These are phyloP conservation scores for Flaveria ramosissima DNA, from an alignment of 129 eudicot species.

Conservation along the genomic window DNA sequence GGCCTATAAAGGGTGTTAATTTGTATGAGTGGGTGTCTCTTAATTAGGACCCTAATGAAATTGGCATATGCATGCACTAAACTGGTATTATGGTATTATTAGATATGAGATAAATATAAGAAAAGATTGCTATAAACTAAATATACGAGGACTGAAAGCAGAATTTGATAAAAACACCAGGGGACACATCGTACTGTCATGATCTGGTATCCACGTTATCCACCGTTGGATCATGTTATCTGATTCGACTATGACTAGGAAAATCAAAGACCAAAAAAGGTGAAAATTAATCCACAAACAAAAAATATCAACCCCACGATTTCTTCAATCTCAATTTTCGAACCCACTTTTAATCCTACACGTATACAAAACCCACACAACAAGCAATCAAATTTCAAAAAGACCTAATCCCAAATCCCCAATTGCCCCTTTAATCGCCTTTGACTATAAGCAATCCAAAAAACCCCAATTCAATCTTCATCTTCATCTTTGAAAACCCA, in stretches of 20 bases:
- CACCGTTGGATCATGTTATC: slow-evolving; percentile 46
- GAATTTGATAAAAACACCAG: not conserved
- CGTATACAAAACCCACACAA: slow-evolving; percentile 23
- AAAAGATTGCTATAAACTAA: not conserved
- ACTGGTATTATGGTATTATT: too few relatives aligned
- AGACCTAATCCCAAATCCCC: slow-evolving; percentile 9
- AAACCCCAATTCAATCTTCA: slow-evolving; percentile 18
- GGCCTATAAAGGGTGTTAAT: too few relatives aligned
- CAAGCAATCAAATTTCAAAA: slow-evolving; percentile 16
- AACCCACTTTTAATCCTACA: slow-evolving; percentile 32
- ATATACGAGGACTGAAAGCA: slow-evolving; percentile 12
- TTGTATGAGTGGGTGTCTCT: too few relatives aligned
- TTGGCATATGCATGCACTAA: too few relatives aligned
- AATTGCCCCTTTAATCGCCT: slow-evolving; percentile 19
- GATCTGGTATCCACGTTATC: slow-evolving; percentile 29
- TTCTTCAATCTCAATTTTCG: slow-evolving; percentile 30
- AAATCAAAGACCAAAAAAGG: slow-evolving; percentile 14
- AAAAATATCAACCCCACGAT: slow-evolving; percentile 36
- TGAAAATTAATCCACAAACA: slow-evolving; percentile 23
- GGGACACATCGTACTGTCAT: slow-evolving; percentile 22
- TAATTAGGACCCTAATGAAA: too few relatives aligned
- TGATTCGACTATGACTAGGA: slow-evolving; percentile 17
- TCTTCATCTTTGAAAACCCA: not conserved
- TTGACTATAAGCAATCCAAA: slow-evolving; percentile 31
- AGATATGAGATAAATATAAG: too few relatives aligned